A percentile compares a stretch with the other conserved stretches of the same genome.
phyloP scores from a whole-genome alignment of 768 basidiomycete genomes.

The Sutorius australiensis region DNA sequence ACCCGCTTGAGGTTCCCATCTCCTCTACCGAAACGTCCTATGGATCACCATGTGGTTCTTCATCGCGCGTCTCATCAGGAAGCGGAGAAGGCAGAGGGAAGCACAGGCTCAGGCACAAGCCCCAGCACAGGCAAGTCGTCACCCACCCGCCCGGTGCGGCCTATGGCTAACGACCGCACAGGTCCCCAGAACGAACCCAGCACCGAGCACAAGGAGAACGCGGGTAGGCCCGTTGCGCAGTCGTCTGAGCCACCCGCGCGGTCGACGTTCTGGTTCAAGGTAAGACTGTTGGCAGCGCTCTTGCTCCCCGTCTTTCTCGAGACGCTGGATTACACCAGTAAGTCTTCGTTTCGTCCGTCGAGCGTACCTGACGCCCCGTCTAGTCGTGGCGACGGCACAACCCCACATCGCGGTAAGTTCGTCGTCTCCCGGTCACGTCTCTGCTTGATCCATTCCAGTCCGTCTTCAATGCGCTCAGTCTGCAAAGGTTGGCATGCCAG shows the following conservation, averaged over 20 bases:
- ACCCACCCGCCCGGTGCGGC: no score
- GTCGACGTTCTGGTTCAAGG: neutral
- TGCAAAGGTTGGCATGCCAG: neutral
- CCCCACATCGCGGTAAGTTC: neutral
- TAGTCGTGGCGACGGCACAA: neutral
- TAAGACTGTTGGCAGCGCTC: neutral
- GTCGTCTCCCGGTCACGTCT: neutral
- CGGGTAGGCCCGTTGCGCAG: neutral
- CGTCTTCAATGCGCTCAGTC: neutral
- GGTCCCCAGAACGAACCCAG: neutral
- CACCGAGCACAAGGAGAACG: neutral
- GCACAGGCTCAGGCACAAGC: neutral
- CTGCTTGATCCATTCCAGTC: neutral
- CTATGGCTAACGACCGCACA: neutral
- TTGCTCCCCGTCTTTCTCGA: neutral
- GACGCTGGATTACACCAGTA: neutral
- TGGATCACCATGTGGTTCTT: slow-evolving; percentile 14
- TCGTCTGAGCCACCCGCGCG: neutral
- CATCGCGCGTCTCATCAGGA: slow-evolving; percentile 7
- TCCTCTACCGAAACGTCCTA: neutral
- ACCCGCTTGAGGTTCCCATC: neutral
- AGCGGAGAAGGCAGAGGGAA: neutral
- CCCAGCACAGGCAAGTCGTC: no score
- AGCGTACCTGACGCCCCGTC: no score
- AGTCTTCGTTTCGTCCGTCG: no score